Conservation (phyloP, 129 eudicot species). For the Artemisia tridentata region DNA sequence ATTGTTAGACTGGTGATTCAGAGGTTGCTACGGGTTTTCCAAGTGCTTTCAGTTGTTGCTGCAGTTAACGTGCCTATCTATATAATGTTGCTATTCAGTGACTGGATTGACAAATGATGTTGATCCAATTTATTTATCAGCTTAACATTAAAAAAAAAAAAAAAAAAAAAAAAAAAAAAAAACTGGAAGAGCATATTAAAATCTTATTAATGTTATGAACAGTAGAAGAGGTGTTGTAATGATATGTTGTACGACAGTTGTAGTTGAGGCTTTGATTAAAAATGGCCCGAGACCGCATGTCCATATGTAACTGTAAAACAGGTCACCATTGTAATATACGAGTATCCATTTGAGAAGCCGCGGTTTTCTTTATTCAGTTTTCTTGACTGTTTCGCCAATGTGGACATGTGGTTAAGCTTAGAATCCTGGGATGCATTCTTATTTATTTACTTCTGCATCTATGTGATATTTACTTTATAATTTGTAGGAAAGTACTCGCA, state of each 20-base stretch:
- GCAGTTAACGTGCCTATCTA: slow-evolving; percentile 80
- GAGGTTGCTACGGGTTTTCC: slow-evolving; percentile 49
- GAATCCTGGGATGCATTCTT: no score
- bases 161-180: background rate
- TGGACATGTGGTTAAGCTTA: no score
- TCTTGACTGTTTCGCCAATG: no score
- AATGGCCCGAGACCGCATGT: background rate
- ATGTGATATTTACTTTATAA: no score
- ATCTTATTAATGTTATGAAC: background rate
- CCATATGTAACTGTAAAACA: slow-evolving; percentile 1
- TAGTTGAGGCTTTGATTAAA: background rate
- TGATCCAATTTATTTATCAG: background rate
- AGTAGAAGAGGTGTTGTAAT: background rate
- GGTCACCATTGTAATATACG: background rate
- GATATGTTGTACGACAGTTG: background rate
- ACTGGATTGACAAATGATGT: slow-evolving; percentile 80
- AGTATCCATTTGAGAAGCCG: background rate
- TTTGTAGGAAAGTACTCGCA: no score
- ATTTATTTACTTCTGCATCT: no score
- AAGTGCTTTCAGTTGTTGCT: slow-evolving; percentile 64
- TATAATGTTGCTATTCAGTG: slow-evolving; percentile 79
- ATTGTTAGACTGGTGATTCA: slow-evolving; percentile 41
- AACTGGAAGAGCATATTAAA: background rate
- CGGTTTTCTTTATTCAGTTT: no score
- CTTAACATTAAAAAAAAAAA: background rate